Base-by-base conservation (phyloP, 2,329 filamentous ascomycete genomes). In the Aspergillus sp. region DNA sequence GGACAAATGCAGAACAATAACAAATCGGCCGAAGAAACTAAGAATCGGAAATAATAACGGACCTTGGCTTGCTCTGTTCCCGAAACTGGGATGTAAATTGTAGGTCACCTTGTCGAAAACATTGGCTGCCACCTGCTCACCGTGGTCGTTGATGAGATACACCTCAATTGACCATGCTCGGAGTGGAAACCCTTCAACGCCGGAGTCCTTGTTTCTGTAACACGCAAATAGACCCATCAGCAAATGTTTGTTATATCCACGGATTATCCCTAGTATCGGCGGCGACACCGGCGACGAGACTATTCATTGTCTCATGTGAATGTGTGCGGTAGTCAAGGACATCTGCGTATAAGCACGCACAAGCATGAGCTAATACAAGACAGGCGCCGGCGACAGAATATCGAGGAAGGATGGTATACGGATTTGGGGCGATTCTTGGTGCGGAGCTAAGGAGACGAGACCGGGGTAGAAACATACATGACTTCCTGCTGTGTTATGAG, bases 41-140 rank as follows among this genome's bases (percentile, higher is more conserved):
- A 19, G 21, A 57, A 37, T n/a, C 35, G 17, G 4, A 55, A 55
- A 27, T 40, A 11, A 17, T 43, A 49, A 81, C 89, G 67, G 82
- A 96, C 92, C 88, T 79, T 98, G 93, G 52, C 84, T 85, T 15
- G 90, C 76, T 47, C 82, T 89, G 68, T 93, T 90, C 54, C 88
- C 90, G 75, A 99, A 99, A 50, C 91, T 95, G 35, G 95, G 93
- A 76, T 99, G 95, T 31, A 99, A 84, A 70, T 91, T 90, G 80
- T 97, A 99, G 56, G 88, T 88, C 43, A 90, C 93, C 80, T 96
- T 96, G 72, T 91, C 90, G 79, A 97, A 98, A 75, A 92, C 85
- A 65, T 80, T 90, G 54, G 93, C 92, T 7, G 90, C 84, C 52
- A 91, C 83, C 75, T 96, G 88, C 66, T 95, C 90, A 66, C 92